These are phyloP conservation scores for Camillea tinctor DNA, from an alignment of 2,329 filamentous ascomycete genomes.

Conservation along the genomic window DNA sequence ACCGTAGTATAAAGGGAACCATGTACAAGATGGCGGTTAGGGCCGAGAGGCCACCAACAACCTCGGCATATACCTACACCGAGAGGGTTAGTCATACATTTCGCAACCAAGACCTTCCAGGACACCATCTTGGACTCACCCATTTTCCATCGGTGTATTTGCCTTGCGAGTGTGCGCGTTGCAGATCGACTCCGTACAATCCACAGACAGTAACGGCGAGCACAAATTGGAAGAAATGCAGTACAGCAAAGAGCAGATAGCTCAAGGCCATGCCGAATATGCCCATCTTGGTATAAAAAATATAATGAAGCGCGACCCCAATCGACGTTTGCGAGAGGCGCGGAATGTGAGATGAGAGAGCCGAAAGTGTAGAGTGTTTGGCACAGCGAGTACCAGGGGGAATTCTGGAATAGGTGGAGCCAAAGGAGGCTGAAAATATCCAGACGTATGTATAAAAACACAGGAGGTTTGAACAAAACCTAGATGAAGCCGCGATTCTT, in stretches of 20 bases:
- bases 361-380: background rate
- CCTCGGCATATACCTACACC: constrained; percentile 65
- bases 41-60: constrained; percentile 65
- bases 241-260: constrained; percentile 55
- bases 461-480: background rate
- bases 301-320: constrained; percentile 4
- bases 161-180: constrained; percentile 48
- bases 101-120: background rate
- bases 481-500: background rate
- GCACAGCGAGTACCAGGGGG: too few species aligned
- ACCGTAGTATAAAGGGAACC: constrained; percentile 58
- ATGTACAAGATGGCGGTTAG: constrained; percentile 65
- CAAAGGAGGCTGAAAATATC: background rate
- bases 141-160: constrained; percentile 64
- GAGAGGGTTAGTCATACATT: constrained; percentile 5
- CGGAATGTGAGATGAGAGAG: background rate
- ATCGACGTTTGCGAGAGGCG: background rate
- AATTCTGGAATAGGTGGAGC: background rate
- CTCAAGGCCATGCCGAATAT: constrained; percentile 43
- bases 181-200: constrained; percentile 71
- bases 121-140: constrained; percentile 45
- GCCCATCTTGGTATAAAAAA: constrained; percentile 41
- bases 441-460: background rate
- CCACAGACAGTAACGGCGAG: constrained; percentile 75
- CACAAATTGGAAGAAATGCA: constrained; percentile 76